phyloP scores from a whole-genome alignment of 1,284 basidiomycete genomes.

The Termitomyces sp. region DNA sequence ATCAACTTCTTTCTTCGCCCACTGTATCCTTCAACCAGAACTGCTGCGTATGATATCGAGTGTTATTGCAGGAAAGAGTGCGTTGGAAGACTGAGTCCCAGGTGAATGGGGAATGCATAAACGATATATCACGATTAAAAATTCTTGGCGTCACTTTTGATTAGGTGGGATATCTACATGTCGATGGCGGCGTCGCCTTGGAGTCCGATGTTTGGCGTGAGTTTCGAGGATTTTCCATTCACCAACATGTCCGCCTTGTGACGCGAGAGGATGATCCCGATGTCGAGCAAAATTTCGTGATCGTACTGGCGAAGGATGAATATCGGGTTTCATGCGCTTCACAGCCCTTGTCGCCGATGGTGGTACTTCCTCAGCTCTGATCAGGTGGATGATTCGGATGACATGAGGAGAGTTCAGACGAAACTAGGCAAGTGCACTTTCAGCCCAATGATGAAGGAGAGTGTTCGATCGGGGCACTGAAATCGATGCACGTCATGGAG shows the following conservation, averaged over 20 bases:
- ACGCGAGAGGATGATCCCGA: background rate
- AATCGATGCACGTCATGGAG: background rate
- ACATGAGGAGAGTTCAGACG: background rate
- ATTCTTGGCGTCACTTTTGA: background rate
- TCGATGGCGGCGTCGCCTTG: background rate
- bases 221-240: background rate
- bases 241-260: background rate
- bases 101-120: background rate
- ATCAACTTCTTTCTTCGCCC: background rate
- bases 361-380: background rate
- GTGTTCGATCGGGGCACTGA: background rate
- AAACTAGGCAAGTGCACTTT: too few species aligned
- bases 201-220: background rate
- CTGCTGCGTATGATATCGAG: background rate
- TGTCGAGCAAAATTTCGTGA: background rate
- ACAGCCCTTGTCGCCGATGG: background rate
- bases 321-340: background rate
- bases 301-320: background rate
- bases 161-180: background rate
- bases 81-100: background rate
- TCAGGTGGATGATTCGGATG: background rate
- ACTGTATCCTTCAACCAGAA: background rate
- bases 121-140: background rate
- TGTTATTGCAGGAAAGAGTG: background rate
- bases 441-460: background rate